Evolutionary conservation across 2,329 filamentous ascomycete genomes (phyloP).

Genomic region (Thermothelomyces thermophilus): DNA sequence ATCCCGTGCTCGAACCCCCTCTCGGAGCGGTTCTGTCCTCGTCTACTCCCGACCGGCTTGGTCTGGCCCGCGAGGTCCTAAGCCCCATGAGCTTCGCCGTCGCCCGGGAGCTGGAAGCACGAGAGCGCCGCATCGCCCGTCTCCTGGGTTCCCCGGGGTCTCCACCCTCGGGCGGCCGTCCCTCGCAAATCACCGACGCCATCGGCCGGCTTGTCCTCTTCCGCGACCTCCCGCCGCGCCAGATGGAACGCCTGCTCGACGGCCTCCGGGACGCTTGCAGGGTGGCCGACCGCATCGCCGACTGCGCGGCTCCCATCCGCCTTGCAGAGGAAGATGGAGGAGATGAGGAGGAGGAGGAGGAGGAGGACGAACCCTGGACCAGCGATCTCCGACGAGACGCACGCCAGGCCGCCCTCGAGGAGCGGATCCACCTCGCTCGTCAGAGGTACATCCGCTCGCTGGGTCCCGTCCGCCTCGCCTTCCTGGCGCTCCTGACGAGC

Average conservation of each 20-base stretch:
- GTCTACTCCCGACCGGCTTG: not conserved
- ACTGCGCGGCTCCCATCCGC: slow-evolving; percentile 1
- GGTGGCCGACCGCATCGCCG: slow-evolving; percentile 8
- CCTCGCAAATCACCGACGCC: not conserved
- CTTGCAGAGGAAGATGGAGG: not conserved
- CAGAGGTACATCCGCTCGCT: slow-evolving; percentile 1
- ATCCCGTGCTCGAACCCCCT: not conserved
- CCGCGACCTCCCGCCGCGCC: not conserved
- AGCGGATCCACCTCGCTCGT: slow-evolving; percentile 1
- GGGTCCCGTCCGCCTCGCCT: slow-evolving; percentile 2
- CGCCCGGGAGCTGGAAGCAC: slow-evolving; percentile 2
- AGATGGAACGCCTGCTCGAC: slow-evolving; percentile 3
- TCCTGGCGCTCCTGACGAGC: slow-evolving; percentile 2
- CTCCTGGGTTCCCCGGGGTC: not conserved
- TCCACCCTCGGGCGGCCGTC: not conserved
- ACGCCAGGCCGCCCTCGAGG: not conserved
- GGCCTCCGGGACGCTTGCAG: slow-evolving; percentile 3
- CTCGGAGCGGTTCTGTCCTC: slow-evolving; percentile 4
- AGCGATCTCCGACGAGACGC: too few species aligned
- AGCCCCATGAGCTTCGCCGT: not conserved
- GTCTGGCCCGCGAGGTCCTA: not conserved
- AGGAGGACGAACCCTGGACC: too few species aligned
- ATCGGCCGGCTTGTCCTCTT: not conserved
- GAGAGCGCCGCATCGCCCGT: not conserved
- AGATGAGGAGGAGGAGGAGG: too few species aligned